Percentiles rank a stretch among this genome's conserved stretches.
Conservation (phyloP, 768 basidiomycete genomes). For the Tulasnella sp. region DNA sequence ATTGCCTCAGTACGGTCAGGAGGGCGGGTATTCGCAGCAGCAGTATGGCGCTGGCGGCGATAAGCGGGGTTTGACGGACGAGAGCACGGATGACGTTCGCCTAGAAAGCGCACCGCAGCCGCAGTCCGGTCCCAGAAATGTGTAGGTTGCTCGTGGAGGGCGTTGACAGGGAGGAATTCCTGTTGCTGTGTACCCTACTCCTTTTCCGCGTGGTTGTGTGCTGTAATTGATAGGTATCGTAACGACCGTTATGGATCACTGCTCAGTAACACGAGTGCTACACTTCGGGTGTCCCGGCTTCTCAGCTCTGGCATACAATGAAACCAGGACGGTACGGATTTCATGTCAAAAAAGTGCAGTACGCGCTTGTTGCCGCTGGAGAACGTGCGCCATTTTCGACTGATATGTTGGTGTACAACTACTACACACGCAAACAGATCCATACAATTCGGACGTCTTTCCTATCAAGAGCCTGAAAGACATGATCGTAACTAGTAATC, state of each 20-base stretch:
- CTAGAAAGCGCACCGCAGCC: background rate
- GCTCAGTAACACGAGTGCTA: too few species aligned
- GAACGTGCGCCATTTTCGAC: too few species aligned
- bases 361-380: too few species aligned
- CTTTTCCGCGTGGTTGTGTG: background rate
- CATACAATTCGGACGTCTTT: too few species aligned
- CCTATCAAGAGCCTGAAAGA: too few species aligned
- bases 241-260: background rate
- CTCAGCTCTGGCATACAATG: too few species aligned
- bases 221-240: background rate
- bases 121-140: background rate
- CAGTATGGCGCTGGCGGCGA: background rate
- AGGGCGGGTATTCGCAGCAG: conserved; percentile 23
- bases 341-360: too few species aligned
- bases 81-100: background rate
- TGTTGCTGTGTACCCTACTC: background rate
- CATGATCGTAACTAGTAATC: too few species aligned
- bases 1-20: conserved; percentile 18
- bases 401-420: too few species aligned
- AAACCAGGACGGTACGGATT: too few species aligned
- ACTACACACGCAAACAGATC: too few species aligned
- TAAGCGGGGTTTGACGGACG: background rate
- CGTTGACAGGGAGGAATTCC: background rate
- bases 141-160: background rate
- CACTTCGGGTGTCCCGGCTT: too few species aligned